These are phyloP conservation scores for Pseudogymnoascus sp. DNA, from an alignment of 2,329 filamentous ascomycete species.

Conservation along the genomic window DNA sequence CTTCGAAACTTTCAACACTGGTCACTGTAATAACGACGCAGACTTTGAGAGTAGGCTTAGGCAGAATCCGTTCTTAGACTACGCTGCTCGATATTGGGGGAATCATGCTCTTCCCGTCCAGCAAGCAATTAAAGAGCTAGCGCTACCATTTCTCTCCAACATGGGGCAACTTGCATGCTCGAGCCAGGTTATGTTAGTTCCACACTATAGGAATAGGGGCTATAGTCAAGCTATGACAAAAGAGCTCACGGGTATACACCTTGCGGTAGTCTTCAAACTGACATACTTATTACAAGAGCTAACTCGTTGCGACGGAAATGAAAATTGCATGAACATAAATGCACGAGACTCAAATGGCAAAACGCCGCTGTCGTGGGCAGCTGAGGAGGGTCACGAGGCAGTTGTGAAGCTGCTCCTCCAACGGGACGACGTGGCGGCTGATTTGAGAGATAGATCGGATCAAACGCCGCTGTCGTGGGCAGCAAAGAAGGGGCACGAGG, in stretches of 20 bases:
- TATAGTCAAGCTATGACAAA: background rate
- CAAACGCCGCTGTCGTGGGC: background rate
- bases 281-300: slow-evolving; percentile 4
- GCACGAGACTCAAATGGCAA: background rate
- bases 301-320: background rate
- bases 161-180: background rate
- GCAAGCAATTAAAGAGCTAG: background rate
- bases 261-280: slow-evolving; percentile 17
- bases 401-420: background rate
- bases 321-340: background rate
- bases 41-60: background rate
- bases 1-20: background rate
- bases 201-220: background rate
- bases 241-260: slow-evolving; percentile 13
- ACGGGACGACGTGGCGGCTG: background rate
- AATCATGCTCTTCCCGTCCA: background rate
- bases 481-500: background rate
- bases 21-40: background rate
- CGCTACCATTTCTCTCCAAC: background rate
- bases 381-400: background rate
- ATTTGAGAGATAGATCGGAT: background rate
- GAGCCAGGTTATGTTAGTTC: background rate
- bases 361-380: slow-evolving; percentile 8
- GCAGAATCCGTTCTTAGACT: background rate
- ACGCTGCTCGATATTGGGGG: background rate